A percentile compares a stretch with the other conserved stretches of the same genome.
Evolutionary conservation across 345 rosid species (phyloP).

Genomic region (Citropsis articulata): DNA sequence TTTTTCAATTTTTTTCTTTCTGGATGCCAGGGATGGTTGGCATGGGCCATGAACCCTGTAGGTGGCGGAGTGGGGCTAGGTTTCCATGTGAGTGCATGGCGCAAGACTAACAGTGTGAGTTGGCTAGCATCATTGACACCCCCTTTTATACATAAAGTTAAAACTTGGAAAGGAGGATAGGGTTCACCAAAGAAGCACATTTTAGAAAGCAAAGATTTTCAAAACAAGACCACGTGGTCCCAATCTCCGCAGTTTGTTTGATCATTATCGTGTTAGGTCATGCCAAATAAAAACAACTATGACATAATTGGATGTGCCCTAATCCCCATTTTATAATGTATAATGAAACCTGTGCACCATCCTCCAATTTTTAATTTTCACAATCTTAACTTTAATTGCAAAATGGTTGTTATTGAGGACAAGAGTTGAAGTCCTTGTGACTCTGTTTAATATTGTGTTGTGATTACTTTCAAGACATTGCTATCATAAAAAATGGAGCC

Average conservation of each 20-base stretch:
- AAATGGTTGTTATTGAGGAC: too few species aligned
- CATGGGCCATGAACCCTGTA: not conserved
- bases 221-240: conserved; percentile 3
- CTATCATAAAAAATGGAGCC: too few species aligned
- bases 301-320: not conserved
- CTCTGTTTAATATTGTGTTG: too few species aligned
- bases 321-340: not conserved
- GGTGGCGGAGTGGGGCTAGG: conserved; percentile 6
- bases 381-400: too few species aligned
- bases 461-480: too few species aligned
- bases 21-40: not conserved
- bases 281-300: not conserved
- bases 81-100: conserved; percentile 35
- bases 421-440: too few species aligned
- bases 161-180: not conserved
- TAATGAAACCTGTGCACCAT: not conserved
- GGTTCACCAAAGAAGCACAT: not conserved
- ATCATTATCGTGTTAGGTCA: not conserved
- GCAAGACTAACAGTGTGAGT: conserved; percentile 22
- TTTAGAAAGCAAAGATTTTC: not conserved
- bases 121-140: conserved; percentile 25
- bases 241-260: not conserved
- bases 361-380: too few species aligned
- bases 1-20: too few species aligned
- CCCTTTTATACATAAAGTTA: conserved; percentile 7